Percentiles rank a stretch among this genome's conserved stretches.
Conservation (phyloP, 2,329 filamentous ascomycete species). For the Xylariales sp. region DNA sequence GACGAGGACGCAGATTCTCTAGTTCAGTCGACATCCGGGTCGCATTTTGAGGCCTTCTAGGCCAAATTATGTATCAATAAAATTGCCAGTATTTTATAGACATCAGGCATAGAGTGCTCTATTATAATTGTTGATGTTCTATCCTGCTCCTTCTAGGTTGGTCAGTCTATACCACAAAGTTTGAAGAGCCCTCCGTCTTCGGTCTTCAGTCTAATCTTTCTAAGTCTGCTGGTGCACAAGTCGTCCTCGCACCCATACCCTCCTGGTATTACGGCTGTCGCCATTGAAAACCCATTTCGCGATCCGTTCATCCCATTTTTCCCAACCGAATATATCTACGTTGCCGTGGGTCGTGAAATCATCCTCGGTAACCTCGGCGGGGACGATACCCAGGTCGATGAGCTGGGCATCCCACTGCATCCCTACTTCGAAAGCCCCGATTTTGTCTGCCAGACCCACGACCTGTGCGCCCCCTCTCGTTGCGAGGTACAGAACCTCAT, state of each 20-base stretch:
- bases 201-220: neutral
- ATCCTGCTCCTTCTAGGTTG: constrained; percentile 5
- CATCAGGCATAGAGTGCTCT: constrained; percentile 6
- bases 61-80: no score
- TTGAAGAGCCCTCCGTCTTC: no score
- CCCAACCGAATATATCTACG: constrained; percentile 92
- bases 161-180: neutral
- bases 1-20: no score
- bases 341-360: constrained; percentile 62
- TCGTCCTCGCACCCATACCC: constrained; percentile 88
- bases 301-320: constrained; percentile 85
- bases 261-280: constrained; percentile 88
- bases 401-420: constrained; percentile 94
- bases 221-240: constrained; percentile 74
- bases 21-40: no score
- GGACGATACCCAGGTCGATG: constrained; percentile 69
- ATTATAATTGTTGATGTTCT: neutral
- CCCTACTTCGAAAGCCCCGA: constrained; percentile 87
- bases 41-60: no score
- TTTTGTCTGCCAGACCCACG: constrained; percentile 75
- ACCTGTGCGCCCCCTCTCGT: constrained; percentile 89
- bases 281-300: constrained; percentile 96
- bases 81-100: neutral
- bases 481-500: constrained; percentile 87
- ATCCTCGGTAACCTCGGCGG: constrained; percentile 53